A percentile compares a stretch with the other conserved stretches of the same genome.
Conservation (phyloP, 768 basidiomycete species). For the Pulveroboletus ravenelii region DNA sequence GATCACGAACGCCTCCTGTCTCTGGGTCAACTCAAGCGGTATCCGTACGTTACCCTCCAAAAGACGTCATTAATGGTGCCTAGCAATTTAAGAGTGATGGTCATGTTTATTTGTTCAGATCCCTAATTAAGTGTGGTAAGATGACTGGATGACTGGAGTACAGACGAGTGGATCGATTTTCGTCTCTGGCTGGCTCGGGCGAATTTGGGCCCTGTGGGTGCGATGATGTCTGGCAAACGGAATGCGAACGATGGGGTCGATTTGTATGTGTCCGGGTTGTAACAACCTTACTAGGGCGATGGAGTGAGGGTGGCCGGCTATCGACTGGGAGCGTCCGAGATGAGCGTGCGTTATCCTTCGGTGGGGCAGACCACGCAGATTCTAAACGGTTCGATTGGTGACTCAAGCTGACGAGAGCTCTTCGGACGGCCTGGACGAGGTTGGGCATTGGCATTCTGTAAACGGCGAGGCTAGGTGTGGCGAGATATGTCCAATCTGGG, state of each 20-base stretch:
- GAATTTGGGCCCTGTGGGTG: neutral
- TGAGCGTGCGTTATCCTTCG: neutral
- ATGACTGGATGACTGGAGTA: constrained; percentile 3
- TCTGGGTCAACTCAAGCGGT: neutral
- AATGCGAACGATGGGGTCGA: neutral
- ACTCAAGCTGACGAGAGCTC: constrained; percentile 13
- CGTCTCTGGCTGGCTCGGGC: neutral
- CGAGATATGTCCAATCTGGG: constrained; percentile 28
- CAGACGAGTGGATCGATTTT: neutral
- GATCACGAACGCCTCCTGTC: too few relatives aligned
- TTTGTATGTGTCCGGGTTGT: neutral
- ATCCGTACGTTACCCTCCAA: neutral
- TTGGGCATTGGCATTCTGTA: constrained; percentile 24
- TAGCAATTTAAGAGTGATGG: neutral
- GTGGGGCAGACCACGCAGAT: constrained; percentile 11
- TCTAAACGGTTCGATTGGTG: constrained; percentile 8
- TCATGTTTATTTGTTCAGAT: neutral
- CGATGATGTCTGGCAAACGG: neutral
- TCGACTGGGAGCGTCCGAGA: neutral
- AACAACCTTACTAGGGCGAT: neutral
- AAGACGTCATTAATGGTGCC: neutral
- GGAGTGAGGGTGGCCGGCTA: neutral
- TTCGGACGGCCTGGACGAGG: constrained; percentile 22
- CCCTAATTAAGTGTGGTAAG: neutral
- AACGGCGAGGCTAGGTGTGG: constrained; percentile 19